Evolutionary conservation across 2,329 filamentous ascomycete species (phyloP).

Genomic region (Aspergillus udagawae): DNA sequence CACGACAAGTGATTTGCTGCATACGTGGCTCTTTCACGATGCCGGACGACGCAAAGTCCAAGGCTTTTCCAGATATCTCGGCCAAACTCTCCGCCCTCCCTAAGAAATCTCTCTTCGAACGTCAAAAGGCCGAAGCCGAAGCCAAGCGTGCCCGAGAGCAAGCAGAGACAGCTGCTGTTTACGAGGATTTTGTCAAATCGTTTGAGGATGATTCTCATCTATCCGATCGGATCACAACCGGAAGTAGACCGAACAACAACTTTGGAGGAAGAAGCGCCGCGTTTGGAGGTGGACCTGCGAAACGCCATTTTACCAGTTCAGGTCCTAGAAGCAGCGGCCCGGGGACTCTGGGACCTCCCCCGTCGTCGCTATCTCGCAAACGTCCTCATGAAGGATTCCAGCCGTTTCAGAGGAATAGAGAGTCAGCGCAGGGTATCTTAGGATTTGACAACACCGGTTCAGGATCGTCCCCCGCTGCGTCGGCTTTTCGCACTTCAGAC

Average conservation of each 20-base stretch:
- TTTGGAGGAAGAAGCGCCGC: constrained; percentile 32
- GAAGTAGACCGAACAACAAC: constrained; percentile 20
- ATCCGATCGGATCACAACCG: constrained; percentile 14
- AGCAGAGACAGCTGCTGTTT: constrained; percentile 80
- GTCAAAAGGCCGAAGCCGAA: constrained; percentile 82
- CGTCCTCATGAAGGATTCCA: constrained; percentile 41
- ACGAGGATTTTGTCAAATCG: constrained; percentile 81
- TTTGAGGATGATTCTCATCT: constrained; percentile 44
- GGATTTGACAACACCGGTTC: constrained; percentile 34
- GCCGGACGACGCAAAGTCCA: constrained; percentile 37
- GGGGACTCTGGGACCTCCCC: constrained; percentile 45
- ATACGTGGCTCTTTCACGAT: constrained; percentile 25
- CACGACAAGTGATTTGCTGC: constrained; percentile 16
- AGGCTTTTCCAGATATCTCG: constrained; percentile 65
- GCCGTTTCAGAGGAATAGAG: constrained; percentile 36
- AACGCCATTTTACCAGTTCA: constrained; percentile 58
- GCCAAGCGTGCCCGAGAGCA: constrained; percentile 80
- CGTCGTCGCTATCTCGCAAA: constrained; percentile 40
- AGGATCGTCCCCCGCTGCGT: constrained; percentile 23
- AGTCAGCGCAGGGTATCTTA: constrained; percentile 34
- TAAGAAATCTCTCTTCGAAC: constrained; percentile 84
- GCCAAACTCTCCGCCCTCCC: constrained; percentile 74
- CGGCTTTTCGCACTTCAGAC: constrained; percentile 41
- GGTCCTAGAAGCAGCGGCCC: constrained; percentile 47
- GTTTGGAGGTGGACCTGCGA: constrained; percentile 43